Percentiles rank a stretch among this genome's conserved stretches.
These are phyloP conservation scores for Ustilago xerochloae DNA, from an alignment of 1,284 basidiomycete species.

Conservation along the genomic window DNA sequence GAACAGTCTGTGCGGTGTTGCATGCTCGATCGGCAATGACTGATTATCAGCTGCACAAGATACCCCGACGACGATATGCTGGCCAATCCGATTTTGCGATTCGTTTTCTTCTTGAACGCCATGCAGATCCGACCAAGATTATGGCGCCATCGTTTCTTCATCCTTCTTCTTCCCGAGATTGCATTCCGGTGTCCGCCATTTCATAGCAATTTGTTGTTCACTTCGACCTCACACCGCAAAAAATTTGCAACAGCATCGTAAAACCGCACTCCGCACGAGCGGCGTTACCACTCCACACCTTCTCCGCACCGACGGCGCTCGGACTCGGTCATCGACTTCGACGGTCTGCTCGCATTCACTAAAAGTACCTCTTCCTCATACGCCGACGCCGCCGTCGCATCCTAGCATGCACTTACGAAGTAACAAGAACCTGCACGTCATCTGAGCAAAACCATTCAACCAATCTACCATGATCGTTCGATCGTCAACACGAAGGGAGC, in stretches of 20 bases:
- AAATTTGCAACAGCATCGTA: neutral
- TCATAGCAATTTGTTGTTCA: neutral
- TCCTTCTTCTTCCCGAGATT: neutral
- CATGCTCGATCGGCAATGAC: slow-evolving; percentile 13
- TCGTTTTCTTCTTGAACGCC: neutral
- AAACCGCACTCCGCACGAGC: neutral
- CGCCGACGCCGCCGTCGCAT: no score
- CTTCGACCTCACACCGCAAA: neutral
- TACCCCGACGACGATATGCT: neutral
- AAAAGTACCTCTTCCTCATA: no score
- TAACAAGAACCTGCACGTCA: neutral
- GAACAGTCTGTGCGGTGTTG: slow-evolving; percentile 19
- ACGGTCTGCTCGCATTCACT: neutral
- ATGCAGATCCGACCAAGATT: neutral
- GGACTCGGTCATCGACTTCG: neutral
- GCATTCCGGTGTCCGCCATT: neutral
- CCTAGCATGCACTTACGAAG: no score
- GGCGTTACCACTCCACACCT: slow-evolving; percentile 1
- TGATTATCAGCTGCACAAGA: slow-evolving; percentile 12
- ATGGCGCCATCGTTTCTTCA: slow-evolving; percentile 24
- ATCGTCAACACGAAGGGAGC: neutral
- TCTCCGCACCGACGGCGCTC: no score
- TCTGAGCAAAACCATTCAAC: no score
- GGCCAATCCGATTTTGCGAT: slow-evolving; percentile 1
- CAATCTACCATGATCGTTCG: no score